Evolutionary conservation across 805 yeast species (phyloP).

Genomic region (Wickerhamiella domercqiae): DNA sequence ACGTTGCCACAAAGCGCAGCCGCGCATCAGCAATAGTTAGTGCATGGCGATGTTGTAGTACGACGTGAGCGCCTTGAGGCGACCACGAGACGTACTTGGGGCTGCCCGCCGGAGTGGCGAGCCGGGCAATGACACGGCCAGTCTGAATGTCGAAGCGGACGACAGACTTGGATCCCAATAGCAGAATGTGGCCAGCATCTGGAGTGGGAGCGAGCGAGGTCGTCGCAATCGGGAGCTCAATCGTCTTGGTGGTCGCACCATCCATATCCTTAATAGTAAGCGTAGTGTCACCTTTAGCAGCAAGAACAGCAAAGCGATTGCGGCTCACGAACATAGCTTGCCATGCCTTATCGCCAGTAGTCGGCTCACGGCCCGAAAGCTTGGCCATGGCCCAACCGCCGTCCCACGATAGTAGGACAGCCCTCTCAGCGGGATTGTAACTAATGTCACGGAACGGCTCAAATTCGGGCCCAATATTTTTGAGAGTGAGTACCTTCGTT

Average conservation of each 20-base stretch:
- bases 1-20: constrained; percentile 62
- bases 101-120: constrained; percentile 46
- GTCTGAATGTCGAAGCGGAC: constrained; percentile 86
- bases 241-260: constrained; percentile 66
- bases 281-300: constrained; percentile 33
- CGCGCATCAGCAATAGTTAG: constrained; percentile 66
- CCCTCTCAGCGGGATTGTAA: constrained; percentile 84
- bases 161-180: constrained; percentile 58
- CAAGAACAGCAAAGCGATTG: constrained; percentile 80
- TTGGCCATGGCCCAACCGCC: constrained; percentile 59
- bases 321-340: constrained; percentile 87
- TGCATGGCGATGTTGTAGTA: constrained; percentile 80
- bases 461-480: constrained; percentile 76
- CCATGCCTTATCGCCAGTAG: constrained; percentile 53
- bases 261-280: constrained; percentile 72
- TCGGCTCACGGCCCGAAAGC: constrained; percentile 61
- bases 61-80: constrained; percentile 69
- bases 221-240: constrained; percentile 40
- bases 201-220: constrained; percentile 55
- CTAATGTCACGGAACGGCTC: constrained; percentile 69
- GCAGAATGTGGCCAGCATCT: constrained; percentile 68
- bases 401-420: constrained; percentile 51
- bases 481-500: constrained; percentile 67
- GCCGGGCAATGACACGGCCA: constrained; percentile 55
- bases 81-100: constrained; percentile 89